Percentiles rank a stretch among this genome's conserved stretches.
phyloP scores from a whole-genome alignment of 495 filamentous ascomycete genomes.

The Tuber calosporum region DNA sequence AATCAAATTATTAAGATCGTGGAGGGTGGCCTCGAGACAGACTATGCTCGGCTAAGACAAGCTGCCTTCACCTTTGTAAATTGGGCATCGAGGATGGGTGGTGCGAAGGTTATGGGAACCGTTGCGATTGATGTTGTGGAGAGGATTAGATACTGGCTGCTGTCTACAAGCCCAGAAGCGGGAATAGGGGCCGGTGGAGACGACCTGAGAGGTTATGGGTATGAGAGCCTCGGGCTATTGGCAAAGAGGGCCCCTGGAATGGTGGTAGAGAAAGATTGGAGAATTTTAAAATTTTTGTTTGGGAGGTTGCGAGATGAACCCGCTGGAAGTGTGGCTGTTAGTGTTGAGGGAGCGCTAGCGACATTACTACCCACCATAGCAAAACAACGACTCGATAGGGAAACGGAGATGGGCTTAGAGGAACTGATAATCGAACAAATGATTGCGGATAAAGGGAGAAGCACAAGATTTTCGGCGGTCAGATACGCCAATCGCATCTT shows the following conservation, averaged over 20 bases:
- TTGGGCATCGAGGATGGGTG: conserved; percentile 73
- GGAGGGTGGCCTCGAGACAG: conserved; percentile 52
- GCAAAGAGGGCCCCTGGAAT: conserved; percentile 51
- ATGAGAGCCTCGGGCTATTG: conserved; percentile 78
- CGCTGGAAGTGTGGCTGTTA: conserved; percentile 67
- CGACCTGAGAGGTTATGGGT: conserved; percentile 62
- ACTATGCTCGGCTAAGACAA: conserved; percentile 52
- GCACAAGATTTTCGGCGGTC: conserved; percentile 71
- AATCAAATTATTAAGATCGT: conserved; percentile 61
- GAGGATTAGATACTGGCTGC: conserved; percentile 56
- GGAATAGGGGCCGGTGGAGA: conserved; percentile 43
- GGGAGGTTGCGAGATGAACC: conserved; percentile 69
- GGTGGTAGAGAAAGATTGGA: conserved; percentile 51
- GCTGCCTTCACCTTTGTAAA: conserved; percentile 85
- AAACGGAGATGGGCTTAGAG: conserved; percentile 43
- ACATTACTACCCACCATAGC: conserved; percentile 58
- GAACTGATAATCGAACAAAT: conserved; percentile 61
- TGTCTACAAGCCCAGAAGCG: conserved; percentile 58
- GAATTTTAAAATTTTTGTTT: conserved; percentile 57
- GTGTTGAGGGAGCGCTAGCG: conserved; percentile 80
- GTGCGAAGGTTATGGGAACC: conserved; percentile 50
- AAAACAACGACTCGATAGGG: conserved; percentile 39
- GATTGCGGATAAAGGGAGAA: conserved; percentile 54
- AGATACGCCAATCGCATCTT: conserved; percentile 89
- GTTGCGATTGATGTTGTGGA: conserved; percentile 66